Base-by-base conservation (phyloP, 2,329 filamentous ascomycete genomes). In the Penicillium sp. region DNA sequence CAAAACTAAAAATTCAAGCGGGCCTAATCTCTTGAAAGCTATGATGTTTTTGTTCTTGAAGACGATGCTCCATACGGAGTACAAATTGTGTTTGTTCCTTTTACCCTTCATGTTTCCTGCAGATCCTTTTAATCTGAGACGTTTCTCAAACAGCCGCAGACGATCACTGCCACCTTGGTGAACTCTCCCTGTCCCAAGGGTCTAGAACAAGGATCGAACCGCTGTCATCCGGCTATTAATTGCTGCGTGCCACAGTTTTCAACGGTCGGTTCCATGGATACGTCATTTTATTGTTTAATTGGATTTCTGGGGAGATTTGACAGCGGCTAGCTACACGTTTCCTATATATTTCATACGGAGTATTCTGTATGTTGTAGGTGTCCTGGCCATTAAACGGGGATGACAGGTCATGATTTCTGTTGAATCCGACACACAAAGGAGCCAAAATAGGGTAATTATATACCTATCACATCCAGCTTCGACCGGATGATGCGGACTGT, bases 111-210 rank as follows among this genome's bases (percentile, higher is more conserved):
- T n/a, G 2, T 23, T 34, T 6, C 19, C 8, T 32, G 0, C 9
- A 9, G 46, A 10, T 19, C 36, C 36, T 10, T 8, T 61, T 18
- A 56, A 57, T n/a, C 45, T 55, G 56, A 56, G 53, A 62, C 47
- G 46, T 53, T 45, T 51, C 27, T 23, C 29, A 60, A 55, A 58
- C 58, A 55, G 53, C 50, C 56, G 56, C 57, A 43, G 57, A 53
- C 39, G 51, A 58, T 57, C 59, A 44, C 26, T 46, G 48, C 52
- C 58, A 45, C 50, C 35, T 60, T 46, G 19, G 27, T 49, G 48
- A 55, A 53, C 44, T 43, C 1, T 57, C 19, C 45, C 30, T 16
- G 55, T 45, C 51, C 11, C 16, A 16, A n/a, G 35, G 7, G 16
- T 38, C 16, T 11, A 5, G 41, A 32, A 38, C 5, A n/a, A n/a